Evolutionary conservation across 768 basidiomycete species (phyloP), one percentile per base, ranked within the genome.

Genomic region (Sporobolomyces roseus): DNA sequence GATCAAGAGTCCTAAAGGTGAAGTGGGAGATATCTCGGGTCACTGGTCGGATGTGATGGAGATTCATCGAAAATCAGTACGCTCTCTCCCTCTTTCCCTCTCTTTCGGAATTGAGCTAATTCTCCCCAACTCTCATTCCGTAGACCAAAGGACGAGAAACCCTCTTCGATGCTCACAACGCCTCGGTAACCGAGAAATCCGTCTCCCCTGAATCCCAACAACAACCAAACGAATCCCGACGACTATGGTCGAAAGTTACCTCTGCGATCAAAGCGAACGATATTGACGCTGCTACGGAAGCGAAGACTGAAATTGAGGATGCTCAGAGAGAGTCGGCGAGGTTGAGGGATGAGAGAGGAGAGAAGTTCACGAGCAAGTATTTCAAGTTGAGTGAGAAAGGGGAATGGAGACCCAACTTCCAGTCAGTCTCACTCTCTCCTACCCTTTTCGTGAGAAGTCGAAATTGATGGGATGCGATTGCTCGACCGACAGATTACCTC

Each of bases 11-110:
- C 82, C 83, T 17, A 80, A 81, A 32, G 80, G 79, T 9, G 88
- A 90, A 3, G 81, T 90, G 19, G 96, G 93, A 7, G 93, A 97
- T 77, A 80, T 99, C 43, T 84, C 84, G 19, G 96, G 96, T 33
- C 84, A 88, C 77, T 99, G 96, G 96, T 90, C 86, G 77, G 85
- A 88, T 72, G 77, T 85, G 32, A 93, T 99, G 87, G 91, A 93
- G 69, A 88, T 88, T 78, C 89, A 87, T 80, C 82, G 83, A 60
- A 77, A 79, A 66, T 86, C 86, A 82, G 90, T 90, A n/a, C 51
- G 64, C 81, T 77, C 17, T 21, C 19, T n/a, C 30, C 14, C 41
- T 38, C 33, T 17, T 14, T 38, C 19, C 33, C 4, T 8, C 43
- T 38, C 43, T 25, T 36, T 38, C 25, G 21, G 38, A 41, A n/a